A percentile compares a stretch with the other conserved stretches of the same genome.
These are phyloP conservation scores for Lipomyces chichibuensis DNA, from an alignment of 805 yeast species.

Conservation along the genomic window DNA sequence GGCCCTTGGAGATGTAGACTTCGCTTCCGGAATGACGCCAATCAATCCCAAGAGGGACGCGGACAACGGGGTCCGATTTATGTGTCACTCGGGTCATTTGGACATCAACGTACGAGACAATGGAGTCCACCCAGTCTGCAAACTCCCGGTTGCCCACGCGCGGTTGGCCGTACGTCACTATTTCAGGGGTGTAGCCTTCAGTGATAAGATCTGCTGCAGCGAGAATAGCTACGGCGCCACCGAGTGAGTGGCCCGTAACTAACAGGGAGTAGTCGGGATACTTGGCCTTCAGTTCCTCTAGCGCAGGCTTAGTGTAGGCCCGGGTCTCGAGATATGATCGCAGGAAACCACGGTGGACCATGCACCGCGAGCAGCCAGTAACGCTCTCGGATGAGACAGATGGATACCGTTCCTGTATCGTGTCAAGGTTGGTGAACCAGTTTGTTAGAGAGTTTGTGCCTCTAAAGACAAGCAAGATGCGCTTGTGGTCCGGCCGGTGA, in stretches of 20 bases:
- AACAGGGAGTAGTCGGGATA: conserved; percentile 56
- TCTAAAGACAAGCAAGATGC: conserved; percentile 53
- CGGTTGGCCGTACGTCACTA: conserved; percentile 66
- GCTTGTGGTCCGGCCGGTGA: conserved; percentile 39
- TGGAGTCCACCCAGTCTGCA: conserved; percentile 55
- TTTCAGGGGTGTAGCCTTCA: conserved; percentile 57
- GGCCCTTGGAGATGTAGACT: conserved; percentile 35
- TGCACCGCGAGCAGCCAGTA: conserved; percentile 53
- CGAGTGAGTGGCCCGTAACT: conserved; percentile 74
- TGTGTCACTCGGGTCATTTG: conserved; percentile 33
- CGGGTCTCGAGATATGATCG: conserved; percentile 48
- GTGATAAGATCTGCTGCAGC: conserved; percentile 64
- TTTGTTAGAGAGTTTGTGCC: conserved; percentile 67
- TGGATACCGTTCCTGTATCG: conserved; percentile 32
- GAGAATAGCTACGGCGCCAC: conserved; percentile 69
- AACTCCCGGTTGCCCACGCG: conserved; percentile 60
- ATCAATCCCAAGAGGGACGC: conserved; percentile 30
- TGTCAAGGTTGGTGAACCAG: conserved; percentile 61
- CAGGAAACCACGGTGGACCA: conserved; percentile 68
- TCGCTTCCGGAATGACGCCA: conserved; percentile 32
- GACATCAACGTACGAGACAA: conserved; percentile 8
- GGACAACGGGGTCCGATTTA: conserved; percentile 35
- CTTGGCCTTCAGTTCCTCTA: conserved; percentile 39
- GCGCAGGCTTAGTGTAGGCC: conserved; percentile 42
- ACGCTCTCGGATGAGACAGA: neutral